phyloP scores from a whole-genome alignment of 176 grass and related monocot species.

The Poa annua region DNA sequence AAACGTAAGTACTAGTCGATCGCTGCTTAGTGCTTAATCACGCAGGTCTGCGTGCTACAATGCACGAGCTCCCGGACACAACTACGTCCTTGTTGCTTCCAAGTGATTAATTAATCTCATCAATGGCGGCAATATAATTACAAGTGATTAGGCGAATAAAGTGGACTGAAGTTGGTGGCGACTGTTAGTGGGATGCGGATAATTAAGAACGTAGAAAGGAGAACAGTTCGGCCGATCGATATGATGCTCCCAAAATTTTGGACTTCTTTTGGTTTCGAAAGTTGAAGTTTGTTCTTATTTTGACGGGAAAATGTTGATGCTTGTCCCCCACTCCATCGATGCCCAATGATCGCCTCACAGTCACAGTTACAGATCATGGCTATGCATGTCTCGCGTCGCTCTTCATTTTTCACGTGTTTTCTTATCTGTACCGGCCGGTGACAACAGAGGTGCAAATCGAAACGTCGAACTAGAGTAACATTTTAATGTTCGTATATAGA shows the following conservation, averaged over 20 bases:
- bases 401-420: conserved; percentile 10
- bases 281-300: conserved; percentile 30
- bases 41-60: too few relatives aligned
- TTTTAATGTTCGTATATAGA: background rate
- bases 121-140: background rate
- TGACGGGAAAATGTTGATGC: background rate
- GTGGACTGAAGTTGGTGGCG: background rate
- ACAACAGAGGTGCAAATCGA: background rate
- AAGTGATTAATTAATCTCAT: too few relatives aligned
- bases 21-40: too few relatives aligned
- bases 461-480: background rate
- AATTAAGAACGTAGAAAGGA: background rate
- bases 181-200: background rate
- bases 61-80: too few relatives aligned
- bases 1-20: too few relatives aligned
- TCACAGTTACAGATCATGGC: background rate
- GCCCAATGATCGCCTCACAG: background rate
- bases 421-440: too few relatives aligned
- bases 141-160: background rate
- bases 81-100: too few relatives aligned
- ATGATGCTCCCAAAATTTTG: background rate
- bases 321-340: background rate
- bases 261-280: background rate
- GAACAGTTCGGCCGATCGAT: background rate
- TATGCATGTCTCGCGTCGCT: background rate